Percentiles rank a stretch among this genome's conserved stretches.
phyloP scores from a whole-genome alignment of 257 asterid genomes.

The Asclepias syriaca region DNA sequence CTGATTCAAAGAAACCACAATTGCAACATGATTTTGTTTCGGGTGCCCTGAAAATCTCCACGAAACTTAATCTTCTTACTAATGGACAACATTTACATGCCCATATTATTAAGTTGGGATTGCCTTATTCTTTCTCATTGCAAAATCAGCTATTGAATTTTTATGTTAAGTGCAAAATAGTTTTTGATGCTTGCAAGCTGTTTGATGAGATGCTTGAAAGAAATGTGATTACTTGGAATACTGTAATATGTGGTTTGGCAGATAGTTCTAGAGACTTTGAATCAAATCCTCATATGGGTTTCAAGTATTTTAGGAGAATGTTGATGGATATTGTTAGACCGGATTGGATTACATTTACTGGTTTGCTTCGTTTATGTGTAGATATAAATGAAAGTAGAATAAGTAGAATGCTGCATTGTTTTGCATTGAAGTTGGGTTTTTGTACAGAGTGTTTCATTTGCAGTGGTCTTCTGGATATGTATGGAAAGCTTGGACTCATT shows the following conservation, averaged over 20 bases:
- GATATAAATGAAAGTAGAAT: not conserved
- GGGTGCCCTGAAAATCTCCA: conserved; percentile 15
- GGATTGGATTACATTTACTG: conserved; percentile 26
- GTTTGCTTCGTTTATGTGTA: conserved; percentile 20
- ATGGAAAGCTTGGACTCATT: conserved; percentile 28
- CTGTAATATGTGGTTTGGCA: conserved; percentile 19
- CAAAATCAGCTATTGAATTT: conserved; percentile 19
- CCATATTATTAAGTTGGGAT: conserved; percentile 19
- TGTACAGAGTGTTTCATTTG: conserved; percentile 19
- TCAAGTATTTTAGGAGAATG: conserved; percentile 23
- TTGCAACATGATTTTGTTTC: conserved; percentile 5
- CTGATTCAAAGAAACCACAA: not conserved
- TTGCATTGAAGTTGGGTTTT: conserved; percentile 21
- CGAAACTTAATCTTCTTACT: conserved; percentile 15
- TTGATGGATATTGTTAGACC: conserved; percentile 21
- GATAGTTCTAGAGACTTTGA: not conserved
- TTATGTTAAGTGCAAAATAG: conserved; percentile 13
- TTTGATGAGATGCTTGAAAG: conserved; percentile 23
- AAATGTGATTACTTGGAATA: conserved; percentile 22
- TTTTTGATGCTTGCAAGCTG: conserved; percentile 15
- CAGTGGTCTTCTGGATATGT: conserved; percentile 26
- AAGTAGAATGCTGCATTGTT: conserved; percentile 25
- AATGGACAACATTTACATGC: conserved; percentile 20
- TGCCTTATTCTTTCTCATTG: conserved; percentile 11
- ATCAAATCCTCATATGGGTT: conserved; percentile 11